These are phyloP conservation scores for Gliomastix tumulicola DNA, from an alignment of 2,329 filamentous ascomycete genomes.

Conservation along the genomic window DNA sequence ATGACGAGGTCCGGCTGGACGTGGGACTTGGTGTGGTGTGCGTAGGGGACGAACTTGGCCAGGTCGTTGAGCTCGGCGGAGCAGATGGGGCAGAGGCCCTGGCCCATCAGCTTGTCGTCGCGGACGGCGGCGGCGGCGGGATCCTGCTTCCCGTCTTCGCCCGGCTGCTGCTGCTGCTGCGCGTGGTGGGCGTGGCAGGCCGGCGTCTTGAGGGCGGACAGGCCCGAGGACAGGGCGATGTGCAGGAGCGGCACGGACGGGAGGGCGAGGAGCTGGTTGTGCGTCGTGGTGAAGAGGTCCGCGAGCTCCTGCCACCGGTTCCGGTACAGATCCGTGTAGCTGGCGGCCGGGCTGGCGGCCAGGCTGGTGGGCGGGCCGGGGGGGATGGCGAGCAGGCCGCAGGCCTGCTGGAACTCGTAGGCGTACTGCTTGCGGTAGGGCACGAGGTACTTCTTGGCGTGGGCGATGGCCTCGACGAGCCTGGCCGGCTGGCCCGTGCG, in stretches of 20 bases:
- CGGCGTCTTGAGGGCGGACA: constrained; percentile 93
- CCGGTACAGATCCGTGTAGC: constrained; percentile 60
- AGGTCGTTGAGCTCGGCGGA: constrained; percentile 91
- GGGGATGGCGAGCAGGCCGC: constrained; percentile 71
- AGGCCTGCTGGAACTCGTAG: constrained; percentile 63
- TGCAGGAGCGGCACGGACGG: constrained; percentile 80
- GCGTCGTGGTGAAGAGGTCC: constrained; percentile 73
- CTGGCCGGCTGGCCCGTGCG: constrained; percentile 57
- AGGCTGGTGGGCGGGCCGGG: constrained; percentile 42
- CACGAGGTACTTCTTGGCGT: constrained; percentile 76
- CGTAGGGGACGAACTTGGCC: constrained; percentile 83
- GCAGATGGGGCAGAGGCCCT: constrained; percentile 89
- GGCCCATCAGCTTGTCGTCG: constrained; percentile 15
- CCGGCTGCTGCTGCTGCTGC: neutral
- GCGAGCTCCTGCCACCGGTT: constrained; percentile 72
- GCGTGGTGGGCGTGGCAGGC: constrained; percentile 64
- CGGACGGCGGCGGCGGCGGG: constrained; percentile 7
- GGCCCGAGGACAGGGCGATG: constrained; percentile 80
- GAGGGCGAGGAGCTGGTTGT: constrained; percentile 79
- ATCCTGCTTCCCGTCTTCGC: constrained; percentile 7
- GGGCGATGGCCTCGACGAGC: constrained; percentile 67
- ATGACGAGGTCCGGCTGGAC: constrained; percentile 84
- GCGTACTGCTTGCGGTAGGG: constrained; percentile 64
- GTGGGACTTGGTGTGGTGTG: constrained; percentile 88
- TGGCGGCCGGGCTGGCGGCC: constrained; percentile 24